Base-by-base conservation (phyloP, 169 alveolate species). In the Plasmodium malariae region DNA sequence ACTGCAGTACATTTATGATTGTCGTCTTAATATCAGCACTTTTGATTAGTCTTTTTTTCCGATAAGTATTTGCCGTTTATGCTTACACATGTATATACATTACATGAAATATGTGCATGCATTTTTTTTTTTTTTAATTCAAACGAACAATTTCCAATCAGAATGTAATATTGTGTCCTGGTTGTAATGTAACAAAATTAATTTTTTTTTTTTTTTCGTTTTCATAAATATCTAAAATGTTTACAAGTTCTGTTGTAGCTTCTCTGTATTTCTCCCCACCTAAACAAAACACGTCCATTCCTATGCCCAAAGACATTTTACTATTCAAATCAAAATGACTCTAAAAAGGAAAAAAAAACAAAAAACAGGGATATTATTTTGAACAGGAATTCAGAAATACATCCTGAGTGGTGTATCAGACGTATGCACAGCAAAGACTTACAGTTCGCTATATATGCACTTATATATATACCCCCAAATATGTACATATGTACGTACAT, bases 231-330 rank as follows among this genome's bases (percentile, higher is more conserved):
- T 49, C 51, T 62, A 85, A 55, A 40, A 26, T 32, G 55, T 54
- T 28, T 21, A 1, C n/a, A 11, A 85, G 87, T 62, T 85, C 92
- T 12, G 21, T 70, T 21, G 74, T 85, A 11, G 92, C 80, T 70
- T 85, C 92, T 55, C 59, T 70, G 36, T 85, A 85, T 45, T 85
- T 26, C 69, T 85, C 92, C 7, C 92, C 92, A 11, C 92, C 92
- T 55, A 85, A 24, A 51, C 92, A 85, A 69, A 85, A 85, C 24
- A 85, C 92, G n/a, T 85, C 92, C 67, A 37, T 55, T 28, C 92
- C 92, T 32, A 85, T 65, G 6, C 87, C 86, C 19, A 85, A 49
- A 2, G 87, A 85, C 48, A 24, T 32, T 85, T 85, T 85, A 37
- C 92, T 85, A 19, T 51, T 57, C 62, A 85, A 85, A 26, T 85